Percentiles rank a stretch among this genome's conserved stretches.
Evolutionary conservation across 2,329 filamentous ascomycete genomes (phyloP).

Genomic region (Xylaria sp.): DNA sequence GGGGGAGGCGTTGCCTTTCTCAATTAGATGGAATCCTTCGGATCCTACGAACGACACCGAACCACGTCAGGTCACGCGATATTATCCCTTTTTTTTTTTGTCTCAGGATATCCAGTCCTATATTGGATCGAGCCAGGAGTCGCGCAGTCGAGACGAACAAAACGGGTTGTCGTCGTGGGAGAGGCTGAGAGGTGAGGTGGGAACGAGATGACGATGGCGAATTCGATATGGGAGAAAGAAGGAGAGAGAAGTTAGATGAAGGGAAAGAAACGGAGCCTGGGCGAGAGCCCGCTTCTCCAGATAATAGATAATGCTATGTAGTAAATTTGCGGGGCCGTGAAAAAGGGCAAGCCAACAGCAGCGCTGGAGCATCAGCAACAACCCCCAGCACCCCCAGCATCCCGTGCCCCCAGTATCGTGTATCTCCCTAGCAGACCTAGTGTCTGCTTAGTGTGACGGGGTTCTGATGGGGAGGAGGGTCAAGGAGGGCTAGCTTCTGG

Average conservation of each 20-base stretch:
- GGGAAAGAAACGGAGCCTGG: conserved; percentile 46
- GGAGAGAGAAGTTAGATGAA: conserved; percentile 38
- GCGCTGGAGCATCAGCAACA: conserved; percentile 6
- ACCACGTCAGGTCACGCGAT: conserved; percentile 18
- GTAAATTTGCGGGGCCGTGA: conserved; percentile 34
- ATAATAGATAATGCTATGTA: conserved; percentile 10
- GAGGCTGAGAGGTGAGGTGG: conserved; percentile 20
- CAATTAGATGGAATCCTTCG: conserved; percentile 12
- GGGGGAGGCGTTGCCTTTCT: conserved; percentile 3
- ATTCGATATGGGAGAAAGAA: conserved; percentile 37
- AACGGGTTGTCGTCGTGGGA: neutral
- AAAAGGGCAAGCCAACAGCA: conserved; percentile 4
- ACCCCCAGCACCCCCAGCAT: too few species aligned
- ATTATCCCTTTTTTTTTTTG: neutral
- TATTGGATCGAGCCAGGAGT: neutral
- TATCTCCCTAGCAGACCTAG: conserved; percentile 25
- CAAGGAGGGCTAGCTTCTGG: too few species aligned
- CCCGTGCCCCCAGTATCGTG: conserved; percentile 30
- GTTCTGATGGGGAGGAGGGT: conserved; percentile 24
- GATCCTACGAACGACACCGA: conserved; percentile 13
- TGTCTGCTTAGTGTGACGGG: conserved; percentile 24
- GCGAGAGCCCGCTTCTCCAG: conserved; percentile 40
- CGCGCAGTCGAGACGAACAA: conserved; percentile 1
- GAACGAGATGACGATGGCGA: conserved; percentile 16
- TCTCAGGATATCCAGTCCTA: neutral